A percentile compares a stretch with the other conserved stretches of the same genome.
Evolutionary conservation across 73 alveolate species (phyloP).

Genomic region (Blepharisma stoltei): DNA sequence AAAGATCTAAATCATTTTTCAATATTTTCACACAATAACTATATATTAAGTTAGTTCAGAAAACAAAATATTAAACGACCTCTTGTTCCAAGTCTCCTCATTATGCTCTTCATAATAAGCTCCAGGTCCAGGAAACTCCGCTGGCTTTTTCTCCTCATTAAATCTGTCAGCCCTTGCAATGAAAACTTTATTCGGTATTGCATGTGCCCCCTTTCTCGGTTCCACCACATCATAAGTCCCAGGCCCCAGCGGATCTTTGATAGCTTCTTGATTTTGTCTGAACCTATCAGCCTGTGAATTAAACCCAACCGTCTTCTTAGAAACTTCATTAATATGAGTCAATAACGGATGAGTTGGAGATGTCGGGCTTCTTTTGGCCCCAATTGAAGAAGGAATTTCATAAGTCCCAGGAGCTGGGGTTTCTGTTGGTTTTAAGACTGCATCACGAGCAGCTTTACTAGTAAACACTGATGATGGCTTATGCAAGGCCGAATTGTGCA

Average conservation of each 20-base stretch:
- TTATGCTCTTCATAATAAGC: slow-evolving; percentile 35
- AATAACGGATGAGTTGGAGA: slow-evolving; percentile 48
- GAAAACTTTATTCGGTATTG: slow-evolving; percentile 26
- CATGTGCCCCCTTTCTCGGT: not conserved
- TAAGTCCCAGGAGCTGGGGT: slow-evolving; percentile 74
- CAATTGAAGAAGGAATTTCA: slow-evolving; percentile 41
- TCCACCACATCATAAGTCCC: slow-evolving; percentile 38
- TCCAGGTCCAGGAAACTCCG: slow-evolving; percentile 51
- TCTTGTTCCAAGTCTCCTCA: slow-evolving; percentile 32
- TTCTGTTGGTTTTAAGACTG: not conserved
- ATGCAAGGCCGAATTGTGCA: not conserved
- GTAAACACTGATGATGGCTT: slow-evolving; percentile 15
- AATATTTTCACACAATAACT: no score
- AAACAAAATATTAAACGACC: slow-evolving; percentile 43
- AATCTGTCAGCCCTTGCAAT: slow-evolving; percentile 34
- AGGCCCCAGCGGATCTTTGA: slow-evolving; percentile 39
- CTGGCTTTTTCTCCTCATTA: slow-evolving; percentile 23
- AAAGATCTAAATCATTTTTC: no score
- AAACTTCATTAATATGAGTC: not conserved
- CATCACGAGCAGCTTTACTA: slow-evolving; percentile 1
- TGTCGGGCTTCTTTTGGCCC: slow-evolving; percentile 44
- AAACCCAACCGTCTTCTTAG: slow-evolving; percentile 24
- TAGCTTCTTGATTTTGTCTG: slow-evolving; percentile 26
- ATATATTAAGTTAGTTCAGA: slow-evolving; percentile 19
- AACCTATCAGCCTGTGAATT: slow-evolving; percentile 43